These are phyloP conservation scores for Colletotrichum magnum DNA, from an alignment of 2,329 filamentous ascomycete genomes.

Conservation along the genomic window DNA sequence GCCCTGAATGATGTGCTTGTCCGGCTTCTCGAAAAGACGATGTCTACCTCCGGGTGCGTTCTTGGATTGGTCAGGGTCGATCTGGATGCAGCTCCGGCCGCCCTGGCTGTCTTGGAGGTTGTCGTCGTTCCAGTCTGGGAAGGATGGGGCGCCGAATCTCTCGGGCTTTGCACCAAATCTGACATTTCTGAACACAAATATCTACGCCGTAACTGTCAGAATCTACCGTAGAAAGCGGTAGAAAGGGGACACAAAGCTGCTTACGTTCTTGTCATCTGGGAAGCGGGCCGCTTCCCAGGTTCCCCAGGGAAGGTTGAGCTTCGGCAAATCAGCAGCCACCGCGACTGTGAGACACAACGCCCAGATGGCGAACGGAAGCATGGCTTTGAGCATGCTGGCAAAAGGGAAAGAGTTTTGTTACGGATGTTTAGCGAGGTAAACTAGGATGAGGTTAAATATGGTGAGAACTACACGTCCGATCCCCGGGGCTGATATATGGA, in stretches of 20 bases:
- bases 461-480: no score
- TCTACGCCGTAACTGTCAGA: background rate
- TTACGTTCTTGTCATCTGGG: constrained; percentile 3
- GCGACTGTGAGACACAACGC: background rate
- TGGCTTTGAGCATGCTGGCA: background rate
- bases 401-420: background rate
- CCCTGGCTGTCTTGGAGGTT: constrained; percentile 2
- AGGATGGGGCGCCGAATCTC: constrained; percentile 7
- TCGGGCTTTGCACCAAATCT: constrained; percentile 19
- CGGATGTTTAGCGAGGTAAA: no score
- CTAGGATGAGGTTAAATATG: no score
- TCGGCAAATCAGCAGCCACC: background rate
- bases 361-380: background rate
- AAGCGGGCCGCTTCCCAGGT: constrained; percentile 8
- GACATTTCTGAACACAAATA: constrained; percentile 10
- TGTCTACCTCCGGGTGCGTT: constrained; percentile 7
- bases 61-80: constrained; percentile 5
- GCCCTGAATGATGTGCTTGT: background rate
- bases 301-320: constrained; percentile 7
- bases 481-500: no score
- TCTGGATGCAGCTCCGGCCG: constrained; percentile 17
- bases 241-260: background rate
- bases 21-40: constrained; percentile 1
- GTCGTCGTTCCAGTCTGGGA: constrained; percentile 16
- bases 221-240: no score